Evolutionary conservation across 2,329 filamentous ascomycete genomes (phyloP).

Genomic region (Phialophora expanda): DNA sequence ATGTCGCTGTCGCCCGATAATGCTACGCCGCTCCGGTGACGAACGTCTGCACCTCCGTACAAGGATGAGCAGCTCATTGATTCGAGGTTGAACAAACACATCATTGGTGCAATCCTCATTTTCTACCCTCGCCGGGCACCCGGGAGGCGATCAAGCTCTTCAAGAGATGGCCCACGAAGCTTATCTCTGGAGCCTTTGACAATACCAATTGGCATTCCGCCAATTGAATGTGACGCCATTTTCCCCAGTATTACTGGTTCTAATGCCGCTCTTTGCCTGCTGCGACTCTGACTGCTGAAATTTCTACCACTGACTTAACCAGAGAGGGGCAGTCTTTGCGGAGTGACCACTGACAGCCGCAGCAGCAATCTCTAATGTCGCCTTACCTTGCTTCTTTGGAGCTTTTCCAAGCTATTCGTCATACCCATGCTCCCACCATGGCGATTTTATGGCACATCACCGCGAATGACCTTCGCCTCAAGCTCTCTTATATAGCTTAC

Average conservation of each 20-base stretch:
- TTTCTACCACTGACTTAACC: constrained; percentile 6
- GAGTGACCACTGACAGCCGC: constrained; percentile 16
- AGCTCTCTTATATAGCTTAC: constrained; percentile 13
- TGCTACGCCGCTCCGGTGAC: neutral
- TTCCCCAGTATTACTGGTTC: neutral
- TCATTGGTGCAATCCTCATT: neutral
- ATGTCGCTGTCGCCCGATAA: neutral
- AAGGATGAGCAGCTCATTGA: neutral
- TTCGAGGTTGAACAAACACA: neutral
- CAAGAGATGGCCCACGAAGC: constrained; percentile 4
- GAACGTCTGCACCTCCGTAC: neutral
- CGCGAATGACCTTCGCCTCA: constrained; percentile 11
- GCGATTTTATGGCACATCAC: neutral
- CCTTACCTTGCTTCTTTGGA: constrained; percentile 13
- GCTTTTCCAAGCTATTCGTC: constrained; percentile 15
- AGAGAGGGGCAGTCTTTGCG: constrained; percentile 10
- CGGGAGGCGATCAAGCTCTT: constrained; percentile 1
- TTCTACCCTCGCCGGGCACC: neutral
- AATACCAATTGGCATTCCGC: constrained; percentile 2
- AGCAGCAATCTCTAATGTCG: constrained; percentile 19
- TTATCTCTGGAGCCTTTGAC: neutral
- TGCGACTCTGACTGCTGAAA: constrained; percentile 17
- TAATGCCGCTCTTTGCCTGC: constrained; percentile 7
- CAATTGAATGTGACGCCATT: neutral
- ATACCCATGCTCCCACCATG: constrained; percentile 11